Conservation (phyloP, 2,329 filamentous ascomycete species). For the Ophiostoma ulmi region DNA sequence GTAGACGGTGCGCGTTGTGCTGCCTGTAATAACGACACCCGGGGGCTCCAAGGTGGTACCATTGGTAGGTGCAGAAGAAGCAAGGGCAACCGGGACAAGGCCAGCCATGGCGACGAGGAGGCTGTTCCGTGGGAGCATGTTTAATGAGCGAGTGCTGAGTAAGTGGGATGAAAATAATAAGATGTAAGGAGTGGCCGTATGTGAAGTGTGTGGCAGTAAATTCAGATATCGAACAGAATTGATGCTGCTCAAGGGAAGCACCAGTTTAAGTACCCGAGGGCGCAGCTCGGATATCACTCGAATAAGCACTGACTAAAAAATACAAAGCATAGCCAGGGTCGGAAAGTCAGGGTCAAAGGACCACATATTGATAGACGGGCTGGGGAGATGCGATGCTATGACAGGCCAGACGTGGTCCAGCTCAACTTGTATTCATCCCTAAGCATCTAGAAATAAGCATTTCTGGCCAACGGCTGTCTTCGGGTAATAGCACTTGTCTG, state of each 20-base stretch:
- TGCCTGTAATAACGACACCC: conserved; percentile 18
- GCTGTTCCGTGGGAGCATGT: background rate
- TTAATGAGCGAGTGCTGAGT: too few species aligned
- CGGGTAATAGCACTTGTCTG: background rate
- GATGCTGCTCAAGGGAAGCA: background rate
- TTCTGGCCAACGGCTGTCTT: background rate
- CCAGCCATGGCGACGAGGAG: background rate
- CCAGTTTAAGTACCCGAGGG: background rate
- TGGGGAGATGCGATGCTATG: background rate
- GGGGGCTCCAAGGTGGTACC: conserved; percentile 12
- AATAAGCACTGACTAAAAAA: background rate
- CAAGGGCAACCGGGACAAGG: background rate
- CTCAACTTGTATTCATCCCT: conserved; percentile 2
- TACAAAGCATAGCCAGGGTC: background rate
- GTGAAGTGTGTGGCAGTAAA: background rate
- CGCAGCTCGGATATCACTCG: background rate
- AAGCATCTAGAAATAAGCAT: conserved; percentile 5
- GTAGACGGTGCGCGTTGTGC: conserved; percentile 22
- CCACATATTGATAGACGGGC: background rate
- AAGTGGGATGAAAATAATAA: background rate
- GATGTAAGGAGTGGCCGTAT: background rate
- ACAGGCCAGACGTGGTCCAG: background rate
- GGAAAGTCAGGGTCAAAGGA: background rate
- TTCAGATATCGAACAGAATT: background rate
- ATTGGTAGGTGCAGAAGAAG: background rate